Base-by-base conservation (phyloP, 148 eudicot genomes). In the Camellia japonica region DNA sequence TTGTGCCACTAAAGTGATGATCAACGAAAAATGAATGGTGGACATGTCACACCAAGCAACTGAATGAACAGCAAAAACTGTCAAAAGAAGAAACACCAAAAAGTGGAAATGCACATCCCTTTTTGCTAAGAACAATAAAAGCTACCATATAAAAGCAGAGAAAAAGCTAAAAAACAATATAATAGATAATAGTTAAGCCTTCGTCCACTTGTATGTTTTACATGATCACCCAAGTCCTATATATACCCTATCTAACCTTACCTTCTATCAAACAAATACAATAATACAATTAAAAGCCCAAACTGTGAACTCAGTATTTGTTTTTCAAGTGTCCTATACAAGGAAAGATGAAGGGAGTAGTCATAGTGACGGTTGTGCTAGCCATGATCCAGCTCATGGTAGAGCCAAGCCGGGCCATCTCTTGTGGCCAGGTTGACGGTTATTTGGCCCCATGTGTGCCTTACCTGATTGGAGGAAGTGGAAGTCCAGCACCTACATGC, bases 301-400 rank as follows among this genome's bases (percentile, higher is more conserved):
- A 41, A 5, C 4, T 11, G 3, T 23, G 9, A 71, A 41, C 18
- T 67, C 38, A 49, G 2, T 44, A 20, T 20, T 19, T 30, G 38
- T 30, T 30, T 30, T 30, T 13, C 43, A 30, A 54, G 61, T 12
- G 1, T 2, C 10, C 44, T 23, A 42, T 23, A 74, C 20, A 60
- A 76, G 16, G 52, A 65, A 68, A 81, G 49, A 85, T 85, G 82
- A 82, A 72, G 79, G 81, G 73, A 13, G 18, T 52, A 51, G 64
- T 19, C 46, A 71, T 66, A 19, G 69, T 71, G 7, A 61, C 77
- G 65, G 68, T 83, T 23, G 43, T 68, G 59, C 68, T 85, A 58
- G 83, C 85, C 15, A 19, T 74, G 75, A 56, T 73, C 64, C 73
- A 66, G 59, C 19, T 76, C n/a, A 42, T 82, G 69, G 77, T 51